These are phyloP conservation scores for Berberis vulgaris DNA, from an alignment of 164 flowering plant species.

Conservation along the genomic window DNA sequence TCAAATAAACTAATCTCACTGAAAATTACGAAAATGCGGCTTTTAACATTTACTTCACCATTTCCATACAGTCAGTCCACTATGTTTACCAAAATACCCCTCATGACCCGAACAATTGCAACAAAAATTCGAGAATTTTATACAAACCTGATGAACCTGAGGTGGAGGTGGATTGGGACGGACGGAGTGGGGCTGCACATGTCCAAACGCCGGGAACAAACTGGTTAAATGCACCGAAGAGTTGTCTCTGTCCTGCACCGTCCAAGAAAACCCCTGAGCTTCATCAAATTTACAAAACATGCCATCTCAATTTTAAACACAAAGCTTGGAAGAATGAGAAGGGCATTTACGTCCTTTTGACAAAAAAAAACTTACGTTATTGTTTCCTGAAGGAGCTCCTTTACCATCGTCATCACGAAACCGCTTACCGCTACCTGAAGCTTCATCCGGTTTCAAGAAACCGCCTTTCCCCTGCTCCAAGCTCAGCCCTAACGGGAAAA, in stretches of 20 bases:
- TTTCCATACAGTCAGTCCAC: not conserved
- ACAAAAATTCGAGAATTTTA: not conserved
- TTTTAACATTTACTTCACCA: not conserved
- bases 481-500: conserved; percentile 71
- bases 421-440: conserved; percentile 56
- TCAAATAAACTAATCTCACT: too few relatives aligned
- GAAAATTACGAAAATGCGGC: too few relatives aligned
- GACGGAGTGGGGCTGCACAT: conserved; percentile 36
- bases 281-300: too few relatives aligned
- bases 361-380: conserved; percentile 7
- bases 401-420: conserved; percentile 53
- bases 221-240: conserved; percentile 17
- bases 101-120: too few relatives aligned
- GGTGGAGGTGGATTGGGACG: conserved; percentile 5
- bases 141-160: conserved; percentile 37
- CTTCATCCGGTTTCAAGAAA: conserved; percentile 53
- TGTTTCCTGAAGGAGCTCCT: conserved; percentile 23
- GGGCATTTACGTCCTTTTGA: too few relatives aligned
- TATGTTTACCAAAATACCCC: too few relatives aligned
- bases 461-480: conserved; percentile 67
- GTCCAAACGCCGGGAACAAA: conserved; percentile 57
- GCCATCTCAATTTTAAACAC: too few relatives aligned
- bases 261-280: not conserved
- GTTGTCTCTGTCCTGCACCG: conserved; percentile 20
- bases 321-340: too few relatives aligned